These are phyloP conservation scores for Dioszegia aurantiaca DNA, from an alignment of 768 basidiomycete genomes.

Conservation along the genomic window DNA sequence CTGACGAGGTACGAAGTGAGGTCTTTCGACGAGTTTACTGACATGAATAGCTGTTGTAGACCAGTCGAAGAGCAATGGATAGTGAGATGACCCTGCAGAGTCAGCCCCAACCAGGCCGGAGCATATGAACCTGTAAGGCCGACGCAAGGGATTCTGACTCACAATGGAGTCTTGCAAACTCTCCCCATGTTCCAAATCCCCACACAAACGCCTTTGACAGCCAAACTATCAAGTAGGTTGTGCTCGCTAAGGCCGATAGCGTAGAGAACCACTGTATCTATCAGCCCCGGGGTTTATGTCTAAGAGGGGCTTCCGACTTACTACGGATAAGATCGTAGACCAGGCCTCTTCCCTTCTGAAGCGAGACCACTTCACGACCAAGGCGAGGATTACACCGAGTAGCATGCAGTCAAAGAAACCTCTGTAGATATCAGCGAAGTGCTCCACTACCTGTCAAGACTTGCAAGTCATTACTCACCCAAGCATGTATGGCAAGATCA, in stretches of 20 bases:
- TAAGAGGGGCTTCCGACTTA: no score
- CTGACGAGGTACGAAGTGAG: no score
- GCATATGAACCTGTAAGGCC: no score
- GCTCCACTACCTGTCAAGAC: no score
- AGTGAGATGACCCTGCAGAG: not conserved
- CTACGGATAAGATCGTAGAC: not conserved
- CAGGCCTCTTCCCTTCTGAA: not conserved
- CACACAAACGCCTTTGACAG: conserved; percentile 5
- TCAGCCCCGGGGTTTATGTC: no score
- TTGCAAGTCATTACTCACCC: not conserved
- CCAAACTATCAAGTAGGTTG: not conserved
- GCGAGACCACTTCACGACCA: not conserved
- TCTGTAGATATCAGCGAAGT: not conserved
- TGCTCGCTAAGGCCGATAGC: not conserved
- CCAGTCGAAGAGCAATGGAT: not conserved
- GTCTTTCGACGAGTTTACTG: not conserved
- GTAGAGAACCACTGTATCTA: not conserved
- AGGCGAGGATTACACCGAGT: not conserved
- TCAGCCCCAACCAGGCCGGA: no score
- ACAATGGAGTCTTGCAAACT: conserved; percentile 1
- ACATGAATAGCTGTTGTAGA: not conserved
- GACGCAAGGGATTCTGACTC: not conserved
- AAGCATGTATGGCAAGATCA: no score
- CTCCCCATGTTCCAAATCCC: conserved; percentile 3
- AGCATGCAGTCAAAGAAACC: conserved; percentile 8